Conservation (phyloP, 495 filamentous ascomycete species). For the Tuber calosporum region DNA sequence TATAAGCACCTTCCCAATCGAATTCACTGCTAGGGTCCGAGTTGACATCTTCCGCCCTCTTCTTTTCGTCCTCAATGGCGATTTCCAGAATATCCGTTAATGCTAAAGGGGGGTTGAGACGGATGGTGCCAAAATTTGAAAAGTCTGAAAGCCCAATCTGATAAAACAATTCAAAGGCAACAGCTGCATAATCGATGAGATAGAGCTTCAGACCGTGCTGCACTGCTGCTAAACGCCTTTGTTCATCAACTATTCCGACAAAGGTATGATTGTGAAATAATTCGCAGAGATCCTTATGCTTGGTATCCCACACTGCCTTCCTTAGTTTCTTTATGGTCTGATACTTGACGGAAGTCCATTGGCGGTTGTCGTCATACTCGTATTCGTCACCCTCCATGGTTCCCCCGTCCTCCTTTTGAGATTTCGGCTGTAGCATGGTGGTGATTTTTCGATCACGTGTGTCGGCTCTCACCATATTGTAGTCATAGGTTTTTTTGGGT, state of each 20-base stretch:
- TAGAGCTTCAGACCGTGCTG: slow-evolving; percentile 90
- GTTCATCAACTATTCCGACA: slow-evolving; percentile 85
- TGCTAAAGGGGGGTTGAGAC: slow-evolving; percentile 66
- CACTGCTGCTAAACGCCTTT: slow-evolving; percentile 77
- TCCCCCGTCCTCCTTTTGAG: slow-evolving; percentile 32
- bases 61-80: slow-evolving; percentile 60
- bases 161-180: slow-evolving; percentile 90
- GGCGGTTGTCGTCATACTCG: slow-evolving; percentile 39
- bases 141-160: slow-evolving; percentile 95
- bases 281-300: slow-evolving; percentile 86
- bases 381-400: slow-evolving; percentile 33
- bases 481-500: slow-evolving; percentile 66
- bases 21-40: slow-evolving; percentile 14
- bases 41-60: slow-evolving; percentile 5
- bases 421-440: slow-evolving; percentile 62
- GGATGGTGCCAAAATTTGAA: slow-evolving; percentile 83
- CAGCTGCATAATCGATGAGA: slow-evolving; percentile 86
- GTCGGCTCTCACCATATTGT: slow-evolving; percentile 86
- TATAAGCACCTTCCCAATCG: slow-evolving; percentile 35
- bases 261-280: slow-evolving; percentile 86
- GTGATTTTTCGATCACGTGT: slow-evolving; percentile 89
- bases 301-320: slow-evolving; percentile 66
- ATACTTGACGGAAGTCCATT: slow-evolving; percentile 40
- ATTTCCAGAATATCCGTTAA: slow-evolving; percentile 63
- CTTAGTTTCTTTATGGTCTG: slow-evolving; percentile 78